Conservation (phyloP, 106 monocot species). For the Cymbidium sinense region DNA sequence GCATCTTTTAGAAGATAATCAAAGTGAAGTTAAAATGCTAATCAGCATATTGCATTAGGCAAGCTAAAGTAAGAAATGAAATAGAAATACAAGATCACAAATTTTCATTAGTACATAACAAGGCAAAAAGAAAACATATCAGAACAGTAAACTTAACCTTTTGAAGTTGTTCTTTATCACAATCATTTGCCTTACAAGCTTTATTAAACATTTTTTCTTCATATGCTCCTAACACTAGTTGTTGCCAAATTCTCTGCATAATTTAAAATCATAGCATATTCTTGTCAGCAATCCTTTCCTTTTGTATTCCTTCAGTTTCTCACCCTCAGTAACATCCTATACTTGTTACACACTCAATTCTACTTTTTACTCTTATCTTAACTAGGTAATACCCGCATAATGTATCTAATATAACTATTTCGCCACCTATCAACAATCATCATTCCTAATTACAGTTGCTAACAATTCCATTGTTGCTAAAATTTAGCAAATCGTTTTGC, state of each 20-base stretch:
- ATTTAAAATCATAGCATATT: neutral
- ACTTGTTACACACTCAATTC: neutral
- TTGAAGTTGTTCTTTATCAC: neutral
- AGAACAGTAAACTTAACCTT: neutral
- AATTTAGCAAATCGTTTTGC: neutral
- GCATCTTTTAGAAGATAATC: neutral
- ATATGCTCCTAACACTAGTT: neutral
- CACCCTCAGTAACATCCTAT: neutral
- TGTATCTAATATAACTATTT: neutral
- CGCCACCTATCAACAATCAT: neutral
- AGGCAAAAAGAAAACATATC: no score
- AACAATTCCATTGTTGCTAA: neutral
- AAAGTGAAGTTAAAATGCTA: neutral
- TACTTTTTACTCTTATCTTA: neutral
- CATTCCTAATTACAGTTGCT: neutral
- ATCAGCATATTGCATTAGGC: neutral
- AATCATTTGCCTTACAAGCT: neutral
- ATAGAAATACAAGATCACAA: neutral
- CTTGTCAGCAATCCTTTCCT: neutral
- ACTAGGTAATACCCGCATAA: neutral
- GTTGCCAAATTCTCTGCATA: neutral
- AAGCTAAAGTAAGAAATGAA: neutral
- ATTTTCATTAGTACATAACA: neutral
- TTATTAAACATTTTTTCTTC: neutral
- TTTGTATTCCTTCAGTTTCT: neutral